Evolutionary conservation across 441 rosid genomes (phyloP), one percentile per base, ranked within the genome.

Genomic region (Gossypium trilobum): DNA sequence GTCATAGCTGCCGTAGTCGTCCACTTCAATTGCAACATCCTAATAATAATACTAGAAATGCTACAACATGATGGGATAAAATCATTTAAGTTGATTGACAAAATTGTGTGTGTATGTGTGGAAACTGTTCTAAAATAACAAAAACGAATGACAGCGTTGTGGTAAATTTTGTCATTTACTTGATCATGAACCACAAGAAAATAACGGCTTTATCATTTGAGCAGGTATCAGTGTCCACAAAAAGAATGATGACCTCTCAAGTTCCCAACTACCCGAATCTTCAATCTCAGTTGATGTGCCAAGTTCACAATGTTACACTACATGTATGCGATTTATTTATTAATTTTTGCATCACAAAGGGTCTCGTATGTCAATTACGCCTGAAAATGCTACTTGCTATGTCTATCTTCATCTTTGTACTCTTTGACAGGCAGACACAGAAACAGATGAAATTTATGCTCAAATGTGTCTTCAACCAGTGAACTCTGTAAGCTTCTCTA

Each of bases 391-490:
- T 7, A 36, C 20, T 7, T 19, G 69, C 36, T 19, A 33, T 16
- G 5, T 14, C 13, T 46, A 11, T 64, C 44, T 20, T 14, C 23
- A 52, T 23, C 6, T 68, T 20, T 39, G 54, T 51, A 36, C 29
- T 58, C 36, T 68, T n/a, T 77, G 74, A 77, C 74, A 90, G 97
- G 97, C 97, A 19, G 99, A 94, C 79, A 94, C 84, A 75, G 99
- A 92, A 58, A 89, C 91, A 0, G 99, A 94, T 73, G 97, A 94
- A 83, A 86, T 92, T 70, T 94, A 90, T 87, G 94, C 97, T 36
- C 97, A 92, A 76, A 90, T 94, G 94, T 90, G 92, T 77, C 97
- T 92, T 83, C 99, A 90, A 73, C 93, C 97, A 25, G 93, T 94
- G 73, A 89, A 83, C 67, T 82, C 91, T 58, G 99, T 94, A 85